Evolutionary conservation across 345 rosid species (phyloP).

Genomic region (Barbarea vulgaris): DNA sequence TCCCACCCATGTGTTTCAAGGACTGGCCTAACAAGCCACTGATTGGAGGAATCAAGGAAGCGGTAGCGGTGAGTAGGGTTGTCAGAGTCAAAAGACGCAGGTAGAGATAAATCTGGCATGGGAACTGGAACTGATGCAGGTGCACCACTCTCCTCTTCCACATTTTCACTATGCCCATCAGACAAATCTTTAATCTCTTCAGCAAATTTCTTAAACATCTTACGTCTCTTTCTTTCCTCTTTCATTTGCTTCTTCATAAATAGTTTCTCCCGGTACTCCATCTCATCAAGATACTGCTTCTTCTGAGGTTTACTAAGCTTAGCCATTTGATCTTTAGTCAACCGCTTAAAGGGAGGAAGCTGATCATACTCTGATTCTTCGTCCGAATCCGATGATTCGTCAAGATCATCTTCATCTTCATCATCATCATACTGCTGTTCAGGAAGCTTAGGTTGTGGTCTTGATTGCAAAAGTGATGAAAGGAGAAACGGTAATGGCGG

Average conservation of each 20-base stretch:
- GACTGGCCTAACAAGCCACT: slow-evolving; percentile 97
- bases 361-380: slow-evolving; percentile 81
- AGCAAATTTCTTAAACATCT: slow-evolving; percentile 74
- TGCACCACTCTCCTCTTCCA: slow-evolving; percentile 74
- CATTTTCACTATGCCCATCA: slow-evolving; percentile 50
- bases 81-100: slow-evolving; percentile 94
- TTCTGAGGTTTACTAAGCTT: slow-evolving; percentile 78
- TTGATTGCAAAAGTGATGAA: slow-evolving; percentile 91
- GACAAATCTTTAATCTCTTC: slow-evolving; percentile 66
- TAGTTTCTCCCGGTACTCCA: slow-evolving; percentile 84
- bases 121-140: slow-evolving; percentile 92
- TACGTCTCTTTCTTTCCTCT: slow-evolving; percentile 77
- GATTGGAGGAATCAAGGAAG: slow-evolving; percentile 77
- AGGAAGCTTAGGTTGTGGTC: slow-evolving; percentile 87
- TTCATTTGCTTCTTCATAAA: slow-evolving; percentile 89
- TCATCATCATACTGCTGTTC: slow-evolving; percentile 87
- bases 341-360: slow-evolving; percentile 81
- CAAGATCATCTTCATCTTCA: slow-evolving; percentile 76
- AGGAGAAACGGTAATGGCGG: slow-evolving; percentile 91
- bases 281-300: slow-evolving; percentile 87
- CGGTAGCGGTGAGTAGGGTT: slow-evolving; percentile 97
- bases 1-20: slow-evolving; percentile 99
- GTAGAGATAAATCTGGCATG: slow-evolving; percentile 90
- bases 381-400: slow-evolving; percentile 78
- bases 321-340: slow-evolving; percentile 73